phyloP scores from a whole-genome alignment of 345 rosid genomes.

The Dovyalis caffra region DNA sequence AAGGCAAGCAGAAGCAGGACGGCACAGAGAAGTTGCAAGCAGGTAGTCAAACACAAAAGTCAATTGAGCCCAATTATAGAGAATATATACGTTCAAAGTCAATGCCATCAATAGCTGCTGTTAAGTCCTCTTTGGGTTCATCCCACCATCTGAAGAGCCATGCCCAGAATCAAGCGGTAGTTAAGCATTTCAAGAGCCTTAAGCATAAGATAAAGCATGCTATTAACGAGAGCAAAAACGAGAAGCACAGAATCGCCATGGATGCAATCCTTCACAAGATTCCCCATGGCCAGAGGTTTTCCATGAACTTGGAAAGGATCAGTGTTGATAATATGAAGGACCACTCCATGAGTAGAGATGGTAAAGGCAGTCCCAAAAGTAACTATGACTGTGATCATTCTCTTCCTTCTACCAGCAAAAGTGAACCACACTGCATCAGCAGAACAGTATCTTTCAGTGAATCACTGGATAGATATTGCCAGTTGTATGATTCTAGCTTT shows the following conservation, averaged over 20 bases:
- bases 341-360: conserved; percentile 7
- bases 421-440: conserved; percentile 17
- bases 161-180: conserved; percentile 40
- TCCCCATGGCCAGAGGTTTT: conserved; percentile 53
- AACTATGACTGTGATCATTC: conserved; percentile 7
- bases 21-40: background rate
- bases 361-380: conserved; percentile 19
- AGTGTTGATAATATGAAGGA: conserved; percentile 35
- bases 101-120: conserved; percentile 28
- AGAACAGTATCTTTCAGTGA: conserved; percentile 58
- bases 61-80: conserved; percentile 5
- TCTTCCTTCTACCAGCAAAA: conserved; percentile 13
- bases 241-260: conserved; percentile 68
- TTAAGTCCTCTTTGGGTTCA: conserved; percentile 34
- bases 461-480: conserved; percentile 62
- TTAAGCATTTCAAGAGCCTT: conserved; percentile 62
- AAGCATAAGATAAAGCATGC: conserved; percentile 66
- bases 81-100: conserved; percentile 28
- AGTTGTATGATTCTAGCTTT: conserved; percentile 52
- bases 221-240: conserved; percentile 53
- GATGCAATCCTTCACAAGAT: conserved; percentile 80
- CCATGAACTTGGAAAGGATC: conserved; percentile 51
- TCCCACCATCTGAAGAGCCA: conserved; percentile 28
- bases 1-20: conserved; percentile 10
- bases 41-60: conserved; percentile 1